Percentiles rank a stretch among this genome's conserved stretches.
phyloP scores from a whole-genome alignment of 139 green algal species.

The Tetraselmis striata region DNA sequence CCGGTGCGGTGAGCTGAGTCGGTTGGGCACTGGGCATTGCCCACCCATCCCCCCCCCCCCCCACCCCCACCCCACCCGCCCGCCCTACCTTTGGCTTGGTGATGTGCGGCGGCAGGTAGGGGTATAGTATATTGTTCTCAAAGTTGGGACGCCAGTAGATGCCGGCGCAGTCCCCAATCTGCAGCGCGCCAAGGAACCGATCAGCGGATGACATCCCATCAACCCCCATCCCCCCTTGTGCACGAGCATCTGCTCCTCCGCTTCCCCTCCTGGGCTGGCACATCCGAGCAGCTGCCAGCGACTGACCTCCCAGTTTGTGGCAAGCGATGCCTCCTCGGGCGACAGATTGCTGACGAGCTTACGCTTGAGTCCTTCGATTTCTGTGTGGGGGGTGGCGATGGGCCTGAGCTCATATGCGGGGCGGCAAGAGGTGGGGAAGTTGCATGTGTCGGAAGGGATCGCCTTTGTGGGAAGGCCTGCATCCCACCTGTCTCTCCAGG shows the following conservation, averaged over 20 bases:
- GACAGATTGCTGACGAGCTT: constrained; percentile 78
- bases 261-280: too few species aligned
- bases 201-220: constrained; percentile 1
- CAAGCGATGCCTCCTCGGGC: constrained; percentile 41
- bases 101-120: constrained; percentile 91
- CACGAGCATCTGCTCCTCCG: too few species aligned
- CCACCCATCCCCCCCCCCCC: not conserved
- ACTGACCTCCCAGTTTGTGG: constrained; percentile 43
- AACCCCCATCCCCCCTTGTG: too few species aligned
- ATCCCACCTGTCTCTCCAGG: constrained; percentile 86
- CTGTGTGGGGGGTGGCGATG: constrained; percentile 38
- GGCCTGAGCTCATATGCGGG: not conserved
- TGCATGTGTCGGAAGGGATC: too few species aligned
- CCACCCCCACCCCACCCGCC: too few species aligned
- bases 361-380: constrained; percentile 74
- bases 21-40: not conserved
- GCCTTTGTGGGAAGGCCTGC: constrained; percentile 8
- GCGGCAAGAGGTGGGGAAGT: not conserved
- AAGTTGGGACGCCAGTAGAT: constrained; percentile 84
- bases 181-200: constrained; percentile 3
- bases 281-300: too few species aligned
- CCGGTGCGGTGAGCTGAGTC: constrained; percentile 4
- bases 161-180: constrained; percentile 50
- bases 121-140: constrained; percentile 84
- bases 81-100: constrained; percentile 88